Percentiles rank a stretch among this genome's conserved stretches.
Evolutionary conservation across 805 yeast species (phyloP).

Genomic region (Sugiyamaella americana): DNA sequence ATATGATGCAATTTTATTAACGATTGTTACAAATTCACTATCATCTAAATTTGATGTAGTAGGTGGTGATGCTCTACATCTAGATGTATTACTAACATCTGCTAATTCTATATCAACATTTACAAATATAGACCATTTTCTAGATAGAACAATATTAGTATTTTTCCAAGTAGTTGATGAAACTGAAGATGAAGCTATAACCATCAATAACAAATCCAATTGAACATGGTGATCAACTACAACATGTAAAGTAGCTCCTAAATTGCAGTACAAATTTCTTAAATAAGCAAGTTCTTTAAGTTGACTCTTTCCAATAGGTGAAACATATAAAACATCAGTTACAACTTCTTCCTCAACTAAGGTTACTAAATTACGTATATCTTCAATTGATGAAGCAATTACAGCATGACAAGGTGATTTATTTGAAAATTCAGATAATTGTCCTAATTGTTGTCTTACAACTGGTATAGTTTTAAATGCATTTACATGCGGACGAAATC

Average conservation of each 20-base stretch:
- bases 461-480: slow-evolving; percentile 68
- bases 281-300: slow-evolving; percentile 32
- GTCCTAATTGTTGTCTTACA: slow-evolving; percentile 40
- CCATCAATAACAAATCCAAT: slow-evolving; percentile 37
- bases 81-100: slow-evolving; percentile 26
- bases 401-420: slow-evolving; percentile 29
- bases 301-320: slow-evolving; percentile 49
- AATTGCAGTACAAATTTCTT: slow-evolving; percentile 35
- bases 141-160: no score
- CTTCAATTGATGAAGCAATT: slow-evolving; percentile 62
- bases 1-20: slow-evolving; percentile 4
- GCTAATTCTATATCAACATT: slow-evolving; percentile 65
- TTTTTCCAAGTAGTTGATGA: neutral
- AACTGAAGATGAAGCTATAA: neutral
- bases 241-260: slow-evolving; percentile 26
- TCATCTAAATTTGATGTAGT: no score
- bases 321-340: slow-evolving; percentile 48
- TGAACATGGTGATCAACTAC: slow-evolving; percentile 60
- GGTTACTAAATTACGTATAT: slow-evolving; percentile 49
- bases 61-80: no score
- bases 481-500: slow-evolving; percentile 62
- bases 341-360: slow-evolving; percentile 37
- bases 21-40: slow-evolving; percentile 3
- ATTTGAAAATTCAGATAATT: no score
- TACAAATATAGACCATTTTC: slow-evolving; percentile 53